Base-by-base conservation (phyloP, 2,329 filamentous ascomycete species). In the Cytospora paraplurivora region DNA sequence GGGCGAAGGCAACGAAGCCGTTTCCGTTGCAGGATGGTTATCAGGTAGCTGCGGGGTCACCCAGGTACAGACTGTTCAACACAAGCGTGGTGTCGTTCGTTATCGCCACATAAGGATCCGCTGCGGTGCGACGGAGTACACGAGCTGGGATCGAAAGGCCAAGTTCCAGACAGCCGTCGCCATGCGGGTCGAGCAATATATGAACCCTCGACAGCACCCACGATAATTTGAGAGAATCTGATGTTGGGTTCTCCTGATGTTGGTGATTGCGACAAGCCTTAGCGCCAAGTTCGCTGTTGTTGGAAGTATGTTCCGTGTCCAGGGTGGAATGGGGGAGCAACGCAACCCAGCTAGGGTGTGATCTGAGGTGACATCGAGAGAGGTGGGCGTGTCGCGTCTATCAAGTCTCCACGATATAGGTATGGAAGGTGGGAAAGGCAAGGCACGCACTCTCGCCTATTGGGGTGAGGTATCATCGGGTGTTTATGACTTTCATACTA, bases 211-310 rank as follows among this genome's bases (percentile, higher is more conserved):
- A 55, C n/a, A n/a, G n/a, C n/a, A n/a, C n/a, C n/a, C 3, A n/a
- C 49, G 33, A 32, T 34, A 8, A 17, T 8, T 8, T 3, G n/a
- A 6, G 44, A 47, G 7, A 7, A 41, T 32, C 11, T 35, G 61
- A 17, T 51, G 56, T 55, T 63, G 62, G 55, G n/a, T 33, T 50
- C 50, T 27, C 56, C 41, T 54, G 62, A 50, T 47, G 60, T 63
- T 63, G 52, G 64, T 66, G 64, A 55, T 57, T 54, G 56, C 33
- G n/a, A 57, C 50, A 58, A 7, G 19, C 51, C 56, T 63, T 63
- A 65, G 64, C 64, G 64, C 64, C 61, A 49, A 49, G 11, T 37
- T 56, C 17, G 33, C 50, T 44, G 56, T 47, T 54, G 32, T 1
- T n/a, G 12, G 44, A 27, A 44, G 34, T 34, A 44, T 12, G 53